A percentile compares a stretch with the other conserved stretches of the same genome.
Evolutionary conservation across 2,329 filamentous ascomycete species (phyloP).

Genomic region (Lasiodiplodia citricola): DNA sequence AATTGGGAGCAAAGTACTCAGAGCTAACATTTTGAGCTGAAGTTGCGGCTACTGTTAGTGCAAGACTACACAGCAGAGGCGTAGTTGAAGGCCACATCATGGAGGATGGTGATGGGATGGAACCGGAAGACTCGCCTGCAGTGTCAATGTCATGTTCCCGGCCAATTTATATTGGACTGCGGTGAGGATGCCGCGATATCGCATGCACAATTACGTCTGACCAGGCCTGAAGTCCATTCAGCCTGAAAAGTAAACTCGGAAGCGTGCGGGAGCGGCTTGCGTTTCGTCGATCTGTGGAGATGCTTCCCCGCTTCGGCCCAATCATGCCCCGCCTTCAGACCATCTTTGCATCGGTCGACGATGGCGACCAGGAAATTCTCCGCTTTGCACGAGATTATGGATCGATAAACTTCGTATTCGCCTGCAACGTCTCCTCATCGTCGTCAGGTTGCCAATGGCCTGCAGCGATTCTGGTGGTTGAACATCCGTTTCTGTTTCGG

Average conservation of each 20-base stretch:
- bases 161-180: conserved; percentile 9
- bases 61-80: not conserved
- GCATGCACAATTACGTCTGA: not conserved
- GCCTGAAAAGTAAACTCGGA: conserved; percentile 18
- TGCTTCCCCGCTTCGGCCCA: conserved; percentile 21
- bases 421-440: not conserved
- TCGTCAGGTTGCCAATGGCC: not conserved
- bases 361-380: not conserved
- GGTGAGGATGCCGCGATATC: not conserved
- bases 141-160: not conserved
- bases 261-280: conserved; percentile 19
- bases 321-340: conserved; percentile 14
- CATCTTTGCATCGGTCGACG: conserved; percentile 2
- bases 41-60: not conserved
- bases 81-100: not conserved
- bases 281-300: conserved; percentile 21
- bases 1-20: conserved; percentile 32
- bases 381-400: not conserved
- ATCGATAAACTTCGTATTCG: conserved; percentile 19
- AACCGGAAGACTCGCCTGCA: not conserved
- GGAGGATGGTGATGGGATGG: not conserved
- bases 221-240: not conserved
- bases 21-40: conserved; percentile 10
- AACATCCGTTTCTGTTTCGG: not conserved
- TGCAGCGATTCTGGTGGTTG: not conserved